Evolutionary conservation across 257 asterid species (phyloP).

Genomic region (Nicotiana sylvestris): DNA sequence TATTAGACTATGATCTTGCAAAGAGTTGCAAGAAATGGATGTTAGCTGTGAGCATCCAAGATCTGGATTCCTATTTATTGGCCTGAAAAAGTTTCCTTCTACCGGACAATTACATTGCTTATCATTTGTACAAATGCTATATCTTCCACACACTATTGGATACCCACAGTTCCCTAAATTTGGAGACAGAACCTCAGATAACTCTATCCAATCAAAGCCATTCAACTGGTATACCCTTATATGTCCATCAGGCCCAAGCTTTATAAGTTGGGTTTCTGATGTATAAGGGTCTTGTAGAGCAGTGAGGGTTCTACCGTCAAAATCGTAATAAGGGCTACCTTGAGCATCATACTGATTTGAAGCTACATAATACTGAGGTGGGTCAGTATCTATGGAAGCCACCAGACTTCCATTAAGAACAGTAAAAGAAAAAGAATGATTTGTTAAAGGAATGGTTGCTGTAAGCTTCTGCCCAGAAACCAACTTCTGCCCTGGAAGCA

Average conservation of each 20-base stretch:
- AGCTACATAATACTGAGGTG: neutral
- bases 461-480: neutral
- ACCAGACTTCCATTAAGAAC: neutral
- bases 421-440: slow-evolving; percentile 2
- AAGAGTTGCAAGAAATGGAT: neutral
- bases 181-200: neutral
- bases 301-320: neutral
- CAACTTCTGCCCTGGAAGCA: slow-evolving; percentile 8
- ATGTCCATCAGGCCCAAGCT: slow-evolving; percentile 10
- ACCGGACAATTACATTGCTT: neutral
- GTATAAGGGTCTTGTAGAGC: neutral
- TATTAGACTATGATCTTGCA: neutral
- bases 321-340: neutral
- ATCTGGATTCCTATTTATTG: neutral
- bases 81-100: slow-evolving; percentile 4
- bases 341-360: neutral
- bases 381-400: neutral
- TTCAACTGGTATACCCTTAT: neutral
- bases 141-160: slow-evolving; percentile 14
- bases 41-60: neutral
- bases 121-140: neutral
- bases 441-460: neutral
- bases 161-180: neutral
- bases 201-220: neutral
- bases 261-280: neutral